Evolutionary conservation across 257 asterid genomes (phyloP).

Genomic region (Mitragyna speciosa): DNA sequence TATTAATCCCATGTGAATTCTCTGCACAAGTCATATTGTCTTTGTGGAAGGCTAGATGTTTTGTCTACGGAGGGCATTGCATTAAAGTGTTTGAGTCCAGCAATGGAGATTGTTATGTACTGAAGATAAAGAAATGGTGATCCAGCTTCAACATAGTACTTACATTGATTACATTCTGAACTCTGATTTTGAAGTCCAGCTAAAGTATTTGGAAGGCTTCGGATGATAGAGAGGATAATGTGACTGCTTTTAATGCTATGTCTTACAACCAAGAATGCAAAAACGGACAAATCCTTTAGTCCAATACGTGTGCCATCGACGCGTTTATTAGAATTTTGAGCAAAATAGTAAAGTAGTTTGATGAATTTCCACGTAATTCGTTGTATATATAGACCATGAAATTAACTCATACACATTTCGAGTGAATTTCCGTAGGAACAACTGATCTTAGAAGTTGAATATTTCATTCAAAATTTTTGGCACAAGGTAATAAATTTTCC

Average conservation of each 20-base stretch:
- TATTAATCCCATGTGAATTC: background rate
- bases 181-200: background rate
- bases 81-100: conserved; percentile 9
- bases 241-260: background rate
- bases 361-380: background rate
- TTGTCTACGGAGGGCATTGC: background rate
- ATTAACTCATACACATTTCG: background rate
- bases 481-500: background rate
- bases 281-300: background rate
- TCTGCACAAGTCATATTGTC: background rate
- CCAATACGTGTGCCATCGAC: background rate
- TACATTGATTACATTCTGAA: background rate
- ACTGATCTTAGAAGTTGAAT: background rate
- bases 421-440: background rate
- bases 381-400: background rate
- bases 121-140: conserved; percentile 6
- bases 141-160: background rate
- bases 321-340: no score
- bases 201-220: background rate
- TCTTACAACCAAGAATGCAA: background rate
- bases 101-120: background rate
- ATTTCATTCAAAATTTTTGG: no score
- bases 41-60: background rate
- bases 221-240: background rate
- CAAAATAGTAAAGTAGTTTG: no score